Conservation (phyloP, 805 yeast genomes). For the Geotrichum ghanense region DNA sequence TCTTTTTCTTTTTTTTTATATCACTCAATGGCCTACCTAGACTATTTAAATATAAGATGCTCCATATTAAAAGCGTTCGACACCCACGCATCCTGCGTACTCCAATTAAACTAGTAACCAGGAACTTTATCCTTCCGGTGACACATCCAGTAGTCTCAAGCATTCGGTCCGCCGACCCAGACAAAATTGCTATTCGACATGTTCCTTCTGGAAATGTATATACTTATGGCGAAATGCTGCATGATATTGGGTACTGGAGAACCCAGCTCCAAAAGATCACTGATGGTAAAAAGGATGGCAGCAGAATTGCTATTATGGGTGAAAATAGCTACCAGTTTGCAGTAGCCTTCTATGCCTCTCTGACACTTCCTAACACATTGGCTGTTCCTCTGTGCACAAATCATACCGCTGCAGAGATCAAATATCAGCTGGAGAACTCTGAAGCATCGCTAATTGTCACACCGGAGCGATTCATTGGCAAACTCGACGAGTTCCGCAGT, state of each 20-base stretch:
- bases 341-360: constrained; percentile 18
- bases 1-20: too few species aligned
- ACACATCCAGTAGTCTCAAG: background rate
- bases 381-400: constrained; percentile 26
- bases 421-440: constrained; percentile 22
- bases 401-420: constrained; percentile 23
- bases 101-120: too few species aligned
- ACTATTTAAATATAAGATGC: too few species aligned
- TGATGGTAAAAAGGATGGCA: constrained; percentile 1
- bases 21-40: too few species aligned
- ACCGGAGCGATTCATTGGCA: constrained; percentile 18
- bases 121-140: background rate
- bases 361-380: constrained; percentile 20
- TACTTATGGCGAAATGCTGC: constrained; percentile 20
- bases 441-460: constrained; percentile 20
- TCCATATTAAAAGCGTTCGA: too few species aligned
- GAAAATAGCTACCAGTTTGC: constrained; percentile 24
- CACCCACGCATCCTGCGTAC: too few species aligned
- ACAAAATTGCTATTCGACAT: constrained; percentile 23
- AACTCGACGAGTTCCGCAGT: constrained; percentile 14
- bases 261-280: constrained; percentile 8
- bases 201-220: constrained; percentile 21
- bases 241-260: constrained; percentile 20
- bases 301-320: constrained; percentile 25
- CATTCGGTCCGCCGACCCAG: constrained; percentile 1